Evolutionary conservation across 495 filamentous ascomycete genomes (phyloP), one percentile per base, ranked within the genome.

Genomic region (Evansstolkia leycettana): DNA sequence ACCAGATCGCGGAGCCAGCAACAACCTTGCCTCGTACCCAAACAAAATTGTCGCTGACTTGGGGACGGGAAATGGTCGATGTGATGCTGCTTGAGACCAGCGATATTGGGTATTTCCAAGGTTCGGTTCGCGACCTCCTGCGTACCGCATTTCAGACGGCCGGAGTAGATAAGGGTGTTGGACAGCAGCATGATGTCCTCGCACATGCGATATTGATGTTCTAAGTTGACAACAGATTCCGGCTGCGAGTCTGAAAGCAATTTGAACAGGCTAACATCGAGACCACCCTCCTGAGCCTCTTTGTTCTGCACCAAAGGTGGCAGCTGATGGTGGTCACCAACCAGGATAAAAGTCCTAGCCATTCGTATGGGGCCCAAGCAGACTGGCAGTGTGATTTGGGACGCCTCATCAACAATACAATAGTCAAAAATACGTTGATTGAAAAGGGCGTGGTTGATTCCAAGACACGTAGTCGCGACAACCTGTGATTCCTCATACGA

Each of bases 121-220:
- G 61, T 62, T 20, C 76, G 74, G 16, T 64, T 55, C 18, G 88
- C 84, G 6, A 94, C 78, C 31, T 72, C 65, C 34, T 75, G 61
- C 9, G 75, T 90, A 6, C 90, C 90, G 47, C 90, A 98, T 52
- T 90, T 92, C 7, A 98, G 70, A 4, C 76, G 70, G 10, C 88
- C 87, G 13, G 78, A 69, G 57, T 98, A 98, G 51, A 98, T 94
- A 17, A 98, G 75, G 5, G 73, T 82, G 60, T 95, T 96, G 36
- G 84, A 87, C 16, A 98, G 72, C 9, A 76, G 70, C 90, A 96
- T 96, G 35, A 98, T 81, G 19, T 96, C 89, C 31, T 87, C 80
- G 48, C 84, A 92, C 90, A 98, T 98, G 45, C 90, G 85, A 48
- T 98, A 98, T 52, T 98, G 90, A 45, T 93, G 85, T 47, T 88